Evolutionary conservation across 352 stramenopile species (phyloP), one percentile per base, ranked within the genome.

Genomic region (Phytopythium kandeliae): DNA sequence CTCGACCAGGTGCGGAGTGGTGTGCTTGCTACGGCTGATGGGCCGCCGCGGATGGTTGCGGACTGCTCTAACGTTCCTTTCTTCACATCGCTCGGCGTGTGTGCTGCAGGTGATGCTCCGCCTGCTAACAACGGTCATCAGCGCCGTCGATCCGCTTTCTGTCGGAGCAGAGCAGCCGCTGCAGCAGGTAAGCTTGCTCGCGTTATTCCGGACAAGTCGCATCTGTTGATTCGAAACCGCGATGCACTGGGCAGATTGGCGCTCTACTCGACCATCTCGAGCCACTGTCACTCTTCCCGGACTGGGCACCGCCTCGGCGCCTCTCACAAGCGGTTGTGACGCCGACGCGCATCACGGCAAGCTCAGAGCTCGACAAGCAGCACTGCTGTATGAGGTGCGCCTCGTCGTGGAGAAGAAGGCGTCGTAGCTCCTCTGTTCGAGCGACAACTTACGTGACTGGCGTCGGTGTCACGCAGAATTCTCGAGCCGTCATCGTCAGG

Each of bases 221-320:
- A 10, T 19, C 30, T 49, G 13, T 21, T 26, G 17, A 12, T 26
- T 24, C n/a, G 8, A 24, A n/a, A n/a, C n/a, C n/a, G n/a, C n/a
- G n/a, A n/a, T n/a, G n/a, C n/a, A n/a, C 22, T 26, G 38, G 21
- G 15, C 44, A 95, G 82, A 63, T 95, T 50, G 65, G 86, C 10
- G 37, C 37, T 9, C 60, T 93, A 28, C 70, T 92, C 43, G 63
- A 58, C 12, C 77, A 74, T 15, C 68, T 92, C 38, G 71, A 87
- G 19, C 76, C 78, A 4, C 59, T 95, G 17, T 51, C 63, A 35
- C 66, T 95, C 11, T 95, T 93, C 60, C 36, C 59, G 9, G 81
- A 95, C 48, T 95, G 85, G 85, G 78, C 80, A 6, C 85, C 83
- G 22, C 69, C 77, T 41, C 73, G 67, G 10, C 64, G 80, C 16